Evolutionary conservation across 2,329 filamentous ascomycete genomes (phyloP), one percentile per base, ranked within the genome.

Genomic region (Iodosphaeria phyllophila): DNA sequence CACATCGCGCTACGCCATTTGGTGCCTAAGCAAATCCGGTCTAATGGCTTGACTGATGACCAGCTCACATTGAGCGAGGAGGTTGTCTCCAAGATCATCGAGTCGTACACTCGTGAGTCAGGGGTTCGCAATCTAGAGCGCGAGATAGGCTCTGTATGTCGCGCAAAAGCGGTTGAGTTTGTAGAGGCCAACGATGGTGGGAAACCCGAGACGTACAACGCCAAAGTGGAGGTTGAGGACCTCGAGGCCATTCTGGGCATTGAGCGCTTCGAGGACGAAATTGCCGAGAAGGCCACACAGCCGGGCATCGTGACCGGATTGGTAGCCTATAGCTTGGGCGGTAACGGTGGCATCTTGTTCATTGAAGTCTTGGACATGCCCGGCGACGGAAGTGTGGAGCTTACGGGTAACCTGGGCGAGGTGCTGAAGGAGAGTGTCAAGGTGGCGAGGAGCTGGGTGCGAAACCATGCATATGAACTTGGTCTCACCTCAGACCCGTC

Each of bases 361-460:
- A 98, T 98, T 39, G 89, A 98, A 52, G 82, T 93, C 22, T 82
- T 86, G 8, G 84, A 92, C 44, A 95, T 95, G 83, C 89, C 89
- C 1, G 89, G 89, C 21, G 74, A 69, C 28, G 89, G 89, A 17
- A 74, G 76, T 26, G 82, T 98, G 18, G 89, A 95, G 52, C 70
- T 98, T 14, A 98, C 89, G 1, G 89, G 89, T 32, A 95, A 92
- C 48, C 70, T 98, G 5, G 89, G 89, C 34, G 84, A 93, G 38
- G 89, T 98, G 16, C 69, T 98, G 30, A 95, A 95, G 52, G 89
- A 98, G 51, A 86, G 75, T 33, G 89, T 95, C 20, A 86, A 95
- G 49, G 89, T 98, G 12, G 89, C 89, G 8, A 62, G 95, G 17
- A 86, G 76, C 10, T 98, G 89, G 89, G 89, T 98, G 25, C 93